These are phyloP conservation scores for Poa annua DNA, from an alignment of 176 grass and related monocot genomes.

Conservation along the genomic window DNA sequence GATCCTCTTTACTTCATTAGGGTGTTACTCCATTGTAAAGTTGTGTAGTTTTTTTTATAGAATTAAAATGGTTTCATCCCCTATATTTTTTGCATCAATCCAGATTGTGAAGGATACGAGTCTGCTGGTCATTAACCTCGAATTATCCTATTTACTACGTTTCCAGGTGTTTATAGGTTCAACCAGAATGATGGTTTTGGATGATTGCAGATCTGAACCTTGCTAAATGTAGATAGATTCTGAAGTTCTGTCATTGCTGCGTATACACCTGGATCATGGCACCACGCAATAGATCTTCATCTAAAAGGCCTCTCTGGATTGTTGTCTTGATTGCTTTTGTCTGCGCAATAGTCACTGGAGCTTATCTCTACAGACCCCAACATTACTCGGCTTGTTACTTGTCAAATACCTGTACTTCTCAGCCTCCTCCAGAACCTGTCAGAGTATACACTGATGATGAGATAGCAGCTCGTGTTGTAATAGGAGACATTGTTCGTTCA, in stretches of 20 bases:
- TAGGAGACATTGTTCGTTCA: slow-evolving; percentile 69
- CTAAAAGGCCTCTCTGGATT: slow-evolving; percentile 82
- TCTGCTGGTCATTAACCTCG: not conserved
- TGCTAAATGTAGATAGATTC: slow-evolving; percentile 65
- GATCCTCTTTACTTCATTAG: not conserved
- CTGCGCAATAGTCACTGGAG: slow-evolving; percentile 54
- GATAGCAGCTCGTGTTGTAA: slow-evolving; percentile 68
- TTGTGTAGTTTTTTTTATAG: not conserved
- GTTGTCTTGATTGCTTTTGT: slow-evolving; percentile 71
- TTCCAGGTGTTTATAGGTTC: slow-evolving; percentile 37
- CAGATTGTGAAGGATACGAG: not conserved
- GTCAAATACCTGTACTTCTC: slow-evolving; percentile 71
- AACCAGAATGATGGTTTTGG: slow-evolving; percentile 34
- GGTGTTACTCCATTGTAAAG: not conserved
- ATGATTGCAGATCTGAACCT: slow-evolving; percentile 36
- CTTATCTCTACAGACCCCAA: slow-evolving; percentile 74
- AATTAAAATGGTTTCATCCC: slow-evolving; percentile 6
- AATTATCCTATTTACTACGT: not conserved
- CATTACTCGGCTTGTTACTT: slow-evolving; percentile 77
- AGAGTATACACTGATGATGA: slow-evolving; percentile 91
- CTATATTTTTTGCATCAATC: not conserved
- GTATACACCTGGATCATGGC: slow-evolving; percentile 53
- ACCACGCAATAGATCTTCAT: slow-evolving; percentile 61
- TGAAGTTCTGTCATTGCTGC: slow-evolving; percentile 32
- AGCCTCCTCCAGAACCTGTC: slow-evolving; percentile 62